Conservation (phyloP, 805 yeast genomes). For the Myxozyma udenii region DNA sequence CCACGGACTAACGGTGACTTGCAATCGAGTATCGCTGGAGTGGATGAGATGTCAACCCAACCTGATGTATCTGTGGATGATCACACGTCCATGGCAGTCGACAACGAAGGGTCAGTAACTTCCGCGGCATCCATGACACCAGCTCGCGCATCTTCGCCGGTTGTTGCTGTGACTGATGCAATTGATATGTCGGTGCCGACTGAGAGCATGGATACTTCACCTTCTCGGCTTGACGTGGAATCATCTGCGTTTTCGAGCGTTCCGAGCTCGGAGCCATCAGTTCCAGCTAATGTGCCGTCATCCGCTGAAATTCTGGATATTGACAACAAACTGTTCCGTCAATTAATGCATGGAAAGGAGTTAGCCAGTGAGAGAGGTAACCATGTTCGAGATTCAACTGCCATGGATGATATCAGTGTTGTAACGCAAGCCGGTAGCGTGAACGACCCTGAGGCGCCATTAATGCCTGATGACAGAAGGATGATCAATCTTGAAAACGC, state of each 20-base stretch:
- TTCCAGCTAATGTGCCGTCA: neutral
- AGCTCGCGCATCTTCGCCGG: neutral
- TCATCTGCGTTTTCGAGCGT: too few species aligned
- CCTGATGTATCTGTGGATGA: neutral
- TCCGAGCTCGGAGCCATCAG: neutral
- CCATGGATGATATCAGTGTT: conserved; percentile 15
- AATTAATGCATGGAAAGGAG: conserved; percentile 16
- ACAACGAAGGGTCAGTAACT: neutral
- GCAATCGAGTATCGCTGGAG: neutral
- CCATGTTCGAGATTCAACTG: neutral
- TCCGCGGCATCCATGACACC: neutral
- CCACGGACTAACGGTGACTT: neutral
- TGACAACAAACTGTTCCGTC: conserved; percentile 22
- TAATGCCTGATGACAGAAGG: conserved; percentile 10
- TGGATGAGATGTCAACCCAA: conserved; percentile 4
- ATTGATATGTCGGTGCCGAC: neutral
- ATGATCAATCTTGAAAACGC: conserved; percentile 14
- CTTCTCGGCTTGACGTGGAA: neutral
- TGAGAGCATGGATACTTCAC: neutral
- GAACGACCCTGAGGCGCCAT: conserved; percentile 4
- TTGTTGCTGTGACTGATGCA: neutral
- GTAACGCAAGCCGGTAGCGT: conserved; percentile 27
- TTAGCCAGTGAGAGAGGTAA: neutral
- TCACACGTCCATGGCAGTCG: neutral
- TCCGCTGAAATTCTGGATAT: neutral